Evolutionary conservation across 164 flowering plant species (phyloP), one percentile per base, ranked within the genome.

Genomic region (Liquidambar formosana): DNA sequence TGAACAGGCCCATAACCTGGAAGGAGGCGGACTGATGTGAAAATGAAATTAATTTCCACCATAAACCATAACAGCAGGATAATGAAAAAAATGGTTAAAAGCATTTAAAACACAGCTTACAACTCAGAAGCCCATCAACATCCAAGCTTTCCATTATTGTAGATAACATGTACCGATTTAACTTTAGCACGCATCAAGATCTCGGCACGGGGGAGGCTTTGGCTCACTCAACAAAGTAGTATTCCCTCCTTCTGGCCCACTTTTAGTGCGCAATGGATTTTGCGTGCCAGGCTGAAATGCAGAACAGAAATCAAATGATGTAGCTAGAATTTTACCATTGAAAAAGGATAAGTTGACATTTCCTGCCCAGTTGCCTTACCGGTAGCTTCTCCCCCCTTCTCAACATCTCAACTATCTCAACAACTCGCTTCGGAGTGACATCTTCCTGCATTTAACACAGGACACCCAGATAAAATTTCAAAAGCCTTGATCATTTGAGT

Each of bases 211-310:
- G 25, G 99, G 98, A 14, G 97, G 85, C 80, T 78, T 93, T 27
- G 96, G 97, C 59, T 96, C 98, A 14, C 90, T 67, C 23, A 83
- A 79, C 83, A 96, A 81, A 41, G 92, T 88, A 57, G 92, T 89
- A 70, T 91, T 93, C 72, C 99, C 99, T 66, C 98, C 99, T 85
- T 88, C 96, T 22, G 99, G 99, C 27, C 96, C 99, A 65, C 84
- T 38, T 75, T 28, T 91, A 23, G 81, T 83, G 19, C 99, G 91
- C 25, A 63, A 54, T 8, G 93, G 92, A 63, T 91, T 96, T 78
- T 96, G 99, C 0, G 99, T 93, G 72, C 99, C 99, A 65, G 66
- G 90, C 98, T 96, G 92, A 60, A 78, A 82, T 10, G n/a, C 0
- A 71, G 16, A 71, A 66, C 2, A 45, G n/a, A 66, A 27, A 49